A percentile compares a stretch with the other conserved stretches of the same genome.
These are phyloP conservation scores for Malus asiatica DNA, from an alignment of 306 rosid genomes.

Conservation along the genomic window DNA sequence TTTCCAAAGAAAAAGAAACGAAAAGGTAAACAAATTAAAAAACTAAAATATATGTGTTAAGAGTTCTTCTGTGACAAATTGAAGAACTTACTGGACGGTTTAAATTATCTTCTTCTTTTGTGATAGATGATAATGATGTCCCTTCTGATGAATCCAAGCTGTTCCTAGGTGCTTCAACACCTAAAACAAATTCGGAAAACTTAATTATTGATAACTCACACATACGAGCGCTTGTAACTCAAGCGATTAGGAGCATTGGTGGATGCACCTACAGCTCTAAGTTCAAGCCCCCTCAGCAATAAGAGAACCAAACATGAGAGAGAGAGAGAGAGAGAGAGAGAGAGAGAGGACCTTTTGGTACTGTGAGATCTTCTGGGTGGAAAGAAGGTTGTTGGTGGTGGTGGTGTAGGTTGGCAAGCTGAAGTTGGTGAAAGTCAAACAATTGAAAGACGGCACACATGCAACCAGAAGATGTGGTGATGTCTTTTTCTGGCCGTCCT, in stretches of 20 bases:
- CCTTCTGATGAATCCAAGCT: slow-evolving; percentile 59
- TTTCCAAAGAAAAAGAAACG: not conserved
- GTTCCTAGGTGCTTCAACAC: slow-evolving; percentile 78
- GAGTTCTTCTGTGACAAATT: not conserved
- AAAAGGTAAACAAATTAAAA: not conserved
- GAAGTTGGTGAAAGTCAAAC: slow-evolving; percentile 72
- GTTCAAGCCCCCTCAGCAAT: no score
- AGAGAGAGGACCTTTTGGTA: slow-evolving; percentile 42
- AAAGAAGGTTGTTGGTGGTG: slow-evolving; percentile 19
- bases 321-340: not conserved
- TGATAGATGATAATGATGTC: slow-evolving; percentile 23
- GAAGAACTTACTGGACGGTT: slow-evolving; percentile 54
- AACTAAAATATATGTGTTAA: not conserved
- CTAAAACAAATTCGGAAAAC: no score
- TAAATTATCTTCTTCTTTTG: slow-evolving; percentile 43
- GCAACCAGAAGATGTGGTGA: slow-evolving; percentile 59
- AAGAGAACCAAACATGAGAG: no score
- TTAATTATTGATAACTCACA: no score
- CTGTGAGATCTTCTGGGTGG: slow-evolving; percentile 19
- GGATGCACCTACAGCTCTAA: no score
- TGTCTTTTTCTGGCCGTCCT: slow-evolving; percentile 13
- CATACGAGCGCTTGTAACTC: no score
- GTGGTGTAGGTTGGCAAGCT: slow-evolving; percentile 24
- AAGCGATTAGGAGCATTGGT: no score
- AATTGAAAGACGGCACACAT: slow-evolving; percentile 74